Conservation (phyloP, 257 asterid species). For the Linaria vulgaris region DNA sequence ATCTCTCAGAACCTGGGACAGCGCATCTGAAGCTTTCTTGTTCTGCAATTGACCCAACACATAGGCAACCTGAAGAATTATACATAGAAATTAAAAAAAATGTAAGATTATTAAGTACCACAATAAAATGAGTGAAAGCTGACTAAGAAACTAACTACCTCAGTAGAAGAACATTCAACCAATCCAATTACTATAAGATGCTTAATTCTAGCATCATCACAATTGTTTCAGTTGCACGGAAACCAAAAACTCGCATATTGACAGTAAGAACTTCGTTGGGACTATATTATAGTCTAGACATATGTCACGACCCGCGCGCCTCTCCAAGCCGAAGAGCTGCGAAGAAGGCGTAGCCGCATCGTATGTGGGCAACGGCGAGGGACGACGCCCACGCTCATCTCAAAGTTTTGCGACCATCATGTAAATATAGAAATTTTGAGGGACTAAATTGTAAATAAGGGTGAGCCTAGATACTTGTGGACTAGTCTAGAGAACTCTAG, state of each 20-base stretch:
- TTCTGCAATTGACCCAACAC: constrained; percentile 94
- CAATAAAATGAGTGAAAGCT: not conserved
- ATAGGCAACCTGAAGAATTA: constrained; percentile 67
- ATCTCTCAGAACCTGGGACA: constrained; percentile 64
- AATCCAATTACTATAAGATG: constrained; percentile 3
- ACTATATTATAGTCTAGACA: too few relatives aligned
- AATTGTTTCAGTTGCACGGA: not conserved
- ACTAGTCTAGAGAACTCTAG: too few relatives aligned
- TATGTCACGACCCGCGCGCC: too few relatives aligned
- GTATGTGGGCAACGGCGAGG: too few relatives aligned
- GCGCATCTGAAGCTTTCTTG: constrained; percentile 84
- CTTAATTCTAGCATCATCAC: not conserved
- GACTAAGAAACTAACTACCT: constrained; percentile 3
- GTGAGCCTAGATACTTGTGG: too few relatives aligned
- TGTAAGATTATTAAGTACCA: not conserved
- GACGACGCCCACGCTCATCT: too few relatives aligned
- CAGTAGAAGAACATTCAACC: not conserved
- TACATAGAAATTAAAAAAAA: constrained; percentile 3
- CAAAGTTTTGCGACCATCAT: too few relatives aligned
- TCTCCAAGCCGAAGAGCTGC: too few relatives aligned
- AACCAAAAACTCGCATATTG: not conserved
- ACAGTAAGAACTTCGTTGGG: not conserved
- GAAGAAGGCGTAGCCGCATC: too few relatives aligned
- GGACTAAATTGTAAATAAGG: too few relatives aligned
- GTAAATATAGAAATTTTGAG: too few relatives aligned